Base-by-base conservation (phyloP, 2,329 filamentous ascomycete species). In the Xylariaceae sp. region DNA sequence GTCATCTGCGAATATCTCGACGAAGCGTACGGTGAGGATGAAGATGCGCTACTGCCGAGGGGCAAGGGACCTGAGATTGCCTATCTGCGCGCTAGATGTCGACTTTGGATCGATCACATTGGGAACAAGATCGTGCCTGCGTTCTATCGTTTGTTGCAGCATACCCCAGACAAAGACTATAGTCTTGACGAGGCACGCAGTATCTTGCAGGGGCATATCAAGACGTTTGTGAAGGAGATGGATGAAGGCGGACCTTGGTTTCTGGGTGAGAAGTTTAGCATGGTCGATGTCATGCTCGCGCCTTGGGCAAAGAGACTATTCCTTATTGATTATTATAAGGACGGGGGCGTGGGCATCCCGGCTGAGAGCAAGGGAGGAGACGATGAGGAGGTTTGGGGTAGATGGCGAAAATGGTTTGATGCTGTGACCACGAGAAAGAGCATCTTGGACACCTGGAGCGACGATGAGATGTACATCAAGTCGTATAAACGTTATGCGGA, bases 1-100 rank as follows among this genome's bases (percentile, higher is more conserved):
- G 82, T 92, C 51, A 80, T 93, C 44, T 86, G 85, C 73, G 88
- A 92, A 71, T 93, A 89, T 65, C 77, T 93, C 0, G 86, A 93
- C 64, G 88, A 92, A 62, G 84, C 83, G 0, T 91, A 84, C 0
- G 77, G 77, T 3, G 64, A 79, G 68, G 72, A 76, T 57, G 76
- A 76, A 0, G 78, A 77, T 1, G 71, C 73, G 1, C 71, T 92
- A 3, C 73, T 89, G 8, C 86, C 88, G 8, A 58, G 61, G 8
- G 57, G 56, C 1, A 11, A 23, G 2, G 30, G 10, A 0, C 30
- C 45, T 0, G 68, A 72, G 0, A 83, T 86, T 57, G 76, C 83
- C 0, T 92, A 90, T 67, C 79, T 84, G 56, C 78, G 82, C 55
- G 89, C 89, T 2, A 73, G 84, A 17, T 84, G 82, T 48, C 77